These are phyloP conservation scores for Sugiyamaella japonica DNA, from an alignment of 1,139 yeast species.

Conservation along the genomic window DNA sequence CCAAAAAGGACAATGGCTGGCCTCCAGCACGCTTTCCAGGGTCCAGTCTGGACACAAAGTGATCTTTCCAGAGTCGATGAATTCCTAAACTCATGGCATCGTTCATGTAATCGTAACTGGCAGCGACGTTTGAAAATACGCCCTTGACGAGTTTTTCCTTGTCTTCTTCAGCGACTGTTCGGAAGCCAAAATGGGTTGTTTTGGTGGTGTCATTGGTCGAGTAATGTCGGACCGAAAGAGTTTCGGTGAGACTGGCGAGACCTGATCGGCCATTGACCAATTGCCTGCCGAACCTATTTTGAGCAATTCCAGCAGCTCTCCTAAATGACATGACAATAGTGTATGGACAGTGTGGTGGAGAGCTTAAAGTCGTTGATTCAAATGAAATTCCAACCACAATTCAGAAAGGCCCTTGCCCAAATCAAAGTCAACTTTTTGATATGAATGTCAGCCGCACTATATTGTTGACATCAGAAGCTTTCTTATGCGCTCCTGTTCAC, in stretches of 20 bases:
- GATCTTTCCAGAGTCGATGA: constrained; percentile 93
- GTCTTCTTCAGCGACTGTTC: constrained; percentile 74
- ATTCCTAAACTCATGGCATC: constrained; percentile 97
- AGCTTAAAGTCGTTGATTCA: background rate
- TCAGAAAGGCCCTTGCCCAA: no score
- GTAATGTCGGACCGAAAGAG: no score
- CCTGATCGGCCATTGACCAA: background rate
- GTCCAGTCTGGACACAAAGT: constrained; percentile 81
- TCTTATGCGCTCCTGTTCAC: no score
- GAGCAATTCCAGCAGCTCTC: background rate
- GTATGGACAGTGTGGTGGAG: no score
- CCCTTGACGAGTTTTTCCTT: constrained; percentile 83
- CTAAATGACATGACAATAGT: background rate
- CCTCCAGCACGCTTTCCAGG: constrained; percentile 94
- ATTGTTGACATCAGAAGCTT: no score
- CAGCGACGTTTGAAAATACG: constrained; percentile 93
- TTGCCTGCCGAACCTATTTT: background rate
- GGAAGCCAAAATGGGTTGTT: constrained; percentile 92
- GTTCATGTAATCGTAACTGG: constrained; percentile 93
- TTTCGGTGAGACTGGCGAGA: no score
- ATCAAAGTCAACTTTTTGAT: no score
- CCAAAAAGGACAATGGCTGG: constrained; percentile 80
- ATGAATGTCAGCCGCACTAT: no score
- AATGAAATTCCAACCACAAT: no score
- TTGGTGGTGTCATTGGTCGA: constrained; percentile 9